These are phyloP conservation scores for Cerrena zonata DNA, from an alignment of 1,284 basidiomycete species.

Conservation along the genomic window DNA sequence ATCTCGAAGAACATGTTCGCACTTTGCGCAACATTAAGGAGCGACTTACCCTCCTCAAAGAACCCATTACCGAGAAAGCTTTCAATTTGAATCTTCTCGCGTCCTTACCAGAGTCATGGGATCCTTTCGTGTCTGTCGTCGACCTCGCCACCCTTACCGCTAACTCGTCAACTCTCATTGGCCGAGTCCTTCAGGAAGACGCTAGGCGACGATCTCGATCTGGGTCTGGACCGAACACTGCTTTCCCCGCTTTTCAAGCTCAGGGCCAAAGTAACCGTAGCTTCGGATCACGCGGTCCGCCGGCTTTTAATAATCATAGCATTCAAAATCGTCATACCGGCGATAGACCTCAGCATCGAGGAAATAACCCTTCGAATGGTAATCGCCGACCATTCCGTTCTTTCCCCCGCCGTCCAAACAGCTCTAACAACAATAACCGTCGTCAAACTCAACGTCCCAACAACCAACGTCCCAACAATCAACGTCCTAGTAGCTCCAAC, in stretches of 20 bases:
- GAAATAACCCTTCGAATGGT: too few species aligned
- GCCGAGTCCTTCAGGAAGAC: slow-evolving; percentile 5
- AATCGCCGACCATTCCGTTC: too few species aligned
- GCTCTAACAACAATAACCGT: too few species aligned
- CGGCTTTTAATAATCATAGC: too few species aligned
- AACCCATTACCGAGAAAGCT: not conserved
- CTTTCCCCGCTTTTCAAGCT: not conserved
- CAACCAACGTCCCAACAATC: too few species aligned
- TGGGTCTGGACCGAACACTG: not conserved
- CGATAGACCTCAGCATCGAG: too few species aligned
- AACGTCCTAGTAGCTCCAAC: too few species aligned
- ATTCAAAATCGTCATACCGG: too few species aligned
- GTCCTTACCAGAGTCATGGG: slow-evolving; percentile 8
- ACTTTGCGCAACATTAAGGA: slow-evolving; percentile 1
- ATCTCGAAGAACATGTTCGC: slow-evolving; percentile 9
- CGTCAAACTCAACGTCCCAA: too few species aligned
- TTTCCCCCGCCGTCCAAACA: too few species aligned
- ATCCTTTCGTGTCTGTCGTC: slow-evolving; percentile 5
- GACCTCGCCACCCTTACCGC: not conserved
- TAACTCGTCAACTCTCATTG: slow-evolving; percentile 2
- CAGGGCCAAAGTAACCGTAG: not conserved
- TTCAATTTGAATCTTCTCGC: slow-evolving; percentile 5
- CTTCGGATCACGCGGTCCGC: not conserved
- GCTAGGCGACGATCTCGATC: not conserved
- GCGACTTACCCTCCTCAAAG: not conserved